Percentiles rank a stretch among this genome's conserved stretches.
Evolutionary conservation across 2,329 filamentous ascomycete species (phyloP).

Genomic region (Botrytis sinoallii): DNA sequence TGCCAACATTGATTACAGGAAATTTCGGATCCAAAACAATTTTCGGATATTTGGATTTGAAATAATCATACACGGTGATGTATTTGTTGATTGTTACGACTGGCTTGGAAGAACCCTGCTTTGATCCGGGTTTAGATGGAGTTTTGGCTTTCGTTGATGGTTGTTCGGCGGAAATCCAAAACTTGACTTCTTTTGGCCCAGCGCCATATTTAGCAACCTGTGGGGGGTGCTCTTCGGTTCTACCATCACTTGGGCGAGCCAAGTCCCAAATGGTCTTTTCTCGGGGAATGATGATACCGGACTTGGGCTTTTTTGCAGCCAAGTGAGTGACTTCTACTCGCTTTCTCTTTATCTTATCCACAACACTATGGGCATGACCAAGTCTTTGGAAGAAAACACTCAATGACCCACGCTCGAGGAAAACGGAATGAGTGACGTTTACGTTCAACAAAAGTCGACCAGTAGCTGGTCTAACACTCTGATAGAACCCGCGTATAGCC

Average conservation of each 20-base stretch:
- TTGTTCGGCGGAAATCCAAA: constrained; percentile 47
- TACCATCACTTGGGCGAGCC: constrained; percentile 43
- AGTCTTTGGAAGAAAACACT: constrained; percentile 39
- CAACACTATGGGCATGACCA: constrained; percentile 28
- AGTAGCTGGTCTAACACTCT: constrained; percentile 57
- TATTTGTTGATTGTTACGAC: constrained; percentile 40
- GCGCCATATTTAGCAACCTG: constrained; percentile 41
- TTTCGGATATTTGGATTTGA: constrained; percentile 50
- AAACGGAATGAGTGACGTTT: constrained; percentile 59
- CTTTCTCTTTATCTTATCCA: constrained; percentile 40
- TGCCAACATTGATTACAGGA: constrained; percentile 67
- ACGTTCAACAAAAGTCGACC: constrained; percentile 59
- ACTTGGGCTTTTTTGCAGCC: constrained; percentile 35
- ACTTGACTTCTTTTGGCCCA: constrained; percentile 51
- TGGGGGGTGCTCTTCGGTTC: constrained; percentile 38
- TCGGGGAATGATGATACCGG: constrained; percentile 37
- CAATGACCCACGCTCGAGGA: constrained; percentile 50
- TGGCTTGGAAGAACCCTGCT: constrained; percentile 33
- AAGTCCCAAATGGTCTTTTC: constrained; percentile 48
- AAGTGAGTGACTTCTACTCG: constrained; percentile 43
- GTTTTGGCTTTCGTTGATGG: constrained; percentile 28
- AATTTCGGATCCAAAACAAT: constrained; percentile 44
- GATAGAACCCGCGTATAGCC: constrained; percentile 59
- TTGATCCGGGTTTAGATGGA: constrained; percentile 33
- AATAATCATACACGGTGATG: constrained; percentile 57